Base-by-base conservation (phyloP, 1,139 yeast species). In the Suhomyces yuchorum region DNA sequence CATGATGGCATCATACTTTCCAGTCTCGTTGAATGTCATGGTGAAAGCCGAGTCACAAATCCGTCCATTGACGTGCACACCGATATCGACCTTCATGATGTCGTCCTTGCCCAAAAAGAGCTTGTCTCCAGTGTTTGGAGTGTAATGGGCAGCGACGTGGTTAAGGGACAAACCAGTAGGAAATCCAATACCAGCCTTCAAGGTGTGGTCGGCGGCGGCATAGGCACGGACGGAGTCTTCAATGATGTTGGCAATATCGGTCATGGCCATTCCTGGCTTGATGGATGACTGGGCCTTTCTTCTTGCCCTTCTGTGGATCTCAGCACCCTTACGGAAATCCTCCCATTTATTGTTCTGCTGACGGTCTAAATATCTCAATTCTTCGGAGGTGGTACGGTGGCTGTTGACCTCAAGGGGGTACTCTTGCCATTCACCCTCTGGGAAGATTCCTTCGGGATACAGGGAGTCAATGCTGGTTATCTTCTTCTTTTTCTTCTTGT, bases 31-130 rank as follows among this genome's bases (percentile, higher is more conserved):
- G 67, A 92, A 91, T 0, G 97, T 80, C 67, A 89, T 81, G 1
- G 99, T 95, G 71, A 90, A 93, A 1, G 99, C 99, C 53, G 96
- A 88, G 64, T 93, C 99, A 55, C 93, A 84, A 58, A 93, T 93
- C 58, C 83, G 82, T n/a, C 99, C 99, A 61, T 93, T 89, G 37
- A 93, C 90, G 63, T 95, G 99, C 18, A 93, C 97, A 54, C 99
- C 99, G 61, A 92, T 84, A 66, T 93, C 99, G 33, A 93, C 96
- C 72, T 95, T 95, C 91, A 93, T 84, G 43, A 93, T 97, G 68
- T 93, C 99, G 54, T 88, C 96, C 59, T 89, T 82, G 50, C 79
- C 75, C 57, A 93, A 74, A 1, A 87, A 87, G 8, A 87, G 79
- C 59, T 84, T 89, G 67, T 95, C 99, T 17, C 97, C 97, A 15